A percentile compares a stretch with the other conserved stretches of the same genome.
These are phyloP conservation scores for Pythium sp. DNA, from an alignment of 352 stramenopile genomes.

Conservation along the genomic window DNA sequence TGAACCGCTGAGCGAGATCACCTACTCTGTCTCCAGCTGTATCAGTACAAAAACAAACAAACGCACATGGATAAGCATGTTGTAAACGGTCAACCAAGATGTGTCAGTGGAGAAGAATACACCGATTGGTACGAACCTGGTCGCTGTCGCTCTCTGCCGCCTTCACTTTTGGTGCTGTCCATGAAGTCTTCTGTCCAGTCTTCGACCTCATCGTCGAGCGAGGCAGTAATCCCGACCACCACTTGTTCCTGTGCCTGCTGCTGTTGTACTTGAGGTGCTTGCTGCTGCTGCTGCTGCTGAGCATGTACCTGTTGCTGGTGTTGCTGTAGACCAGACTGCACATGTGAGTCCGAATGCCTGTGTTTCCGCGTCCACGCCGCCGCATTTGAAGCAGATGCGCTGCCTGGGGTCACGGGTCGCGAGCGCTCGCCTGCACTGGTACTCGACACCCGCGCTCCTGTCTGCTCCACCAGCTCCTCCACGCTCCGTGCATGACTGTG, in stretches of 20 bases:
- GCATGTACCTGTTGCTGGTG: not conserved
- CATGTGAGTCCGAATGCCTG: constrained; percentile 17
- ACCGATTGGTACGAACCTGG: not conserved
- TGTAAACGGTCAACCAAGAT: not conserved
- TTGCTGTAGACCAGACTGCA: constrained; percentile 27
- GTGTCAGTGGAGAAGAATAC: not conserved
- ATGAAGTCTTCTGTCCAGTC: constrained; percentile 76
- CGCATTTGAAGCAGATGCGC: not conserved
- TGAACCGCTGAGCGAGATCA: constrained; percentile 19
- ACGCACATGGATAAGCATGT: constrained; percentile 3
- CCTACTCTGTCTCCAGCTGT: constrained; percentile 7
- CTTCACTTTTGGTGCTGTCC: constrained; percentile 15
- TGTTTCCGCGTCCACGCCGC: constrained; percentile 12
- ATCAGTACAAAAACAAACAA: not conserved
- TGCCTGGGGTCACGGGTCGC: constrained; percentile 2
- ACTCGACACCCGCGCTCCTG: constrained; percentile 10
- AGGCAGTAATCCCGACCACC: constrained; percentile 68
- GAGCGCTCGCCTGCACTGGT: constrained; percentile 7
- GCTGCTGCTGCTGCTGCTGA: not conserved
- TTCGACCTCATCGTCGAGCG: constrained; percentile 64
- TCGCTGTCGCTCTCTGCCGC: not conserved
- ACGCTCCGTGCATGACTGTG: not conserved
- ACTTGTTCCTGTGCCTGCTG: constrained; percentile 42
- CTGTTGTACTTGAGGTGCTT: not conserved
- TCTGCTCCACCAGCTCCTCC: constrained; percentile 8